Evolutionary conservation across 495 filamentous ascomycete genomes (phyloP).

Genomic region (Parachaetomium inaequale): DNA sequence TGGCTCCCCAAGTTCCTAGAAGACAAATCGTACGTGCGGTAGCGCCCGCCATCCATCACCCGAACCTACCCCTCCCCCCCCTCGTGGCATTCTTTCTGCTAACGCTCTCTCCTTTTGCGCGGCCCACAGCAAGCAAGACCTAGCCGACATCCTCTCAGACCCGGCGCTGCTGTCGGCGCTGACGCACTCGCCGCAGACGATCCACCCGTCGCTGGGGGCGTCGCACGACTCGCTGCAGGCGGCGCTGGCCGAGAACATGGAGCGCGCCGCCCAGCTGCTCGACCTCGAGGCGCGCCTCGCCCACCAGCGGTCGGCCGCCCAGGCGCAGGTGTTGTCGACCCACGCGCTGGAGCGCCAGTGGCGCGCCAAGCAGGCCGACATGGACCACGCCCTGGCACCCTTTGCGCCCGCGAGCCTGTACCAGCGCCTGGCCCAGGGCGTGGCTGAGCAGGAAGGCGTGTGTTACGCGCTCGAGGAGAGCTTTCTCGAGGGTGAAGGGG

Average conservation of each 20-base stretch:
- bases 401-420: constrained; percentile 85
- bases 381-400: constrained; percentile 78
- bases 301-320: constrained; percentile 61
- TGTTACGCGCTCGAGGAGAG: constrained; percentile 84
- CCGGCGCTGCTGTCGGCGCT: constrained; percentile 60
- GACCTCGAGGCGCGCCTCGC: constrained; percentile 58
- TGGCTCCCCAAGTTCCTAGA: constrained; percentile 70
- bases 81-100: background rate
- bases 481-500: constrained; percentile 59
- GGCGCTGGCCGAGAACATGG: constrained; percentile 64
- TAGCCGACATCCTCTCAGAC: constrained; percentile 61
- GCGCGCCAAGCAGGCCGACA: constrained; percentile 80
- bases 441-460: constrained; percentile 79
- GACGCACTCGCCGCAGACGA: constrained; percentile 59
- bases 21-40: constrained; percentile 71
- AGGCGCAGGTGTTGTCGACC: constrained; percentile 75
- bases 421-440: constrained; percentile 65
- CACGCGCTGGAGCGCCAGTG: constrained; percentile 87
- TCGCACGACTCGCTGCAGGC: constrained; percentile 53
- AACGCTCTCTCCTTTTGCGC: background rate
- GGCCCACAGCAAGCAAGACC: constrained; percentile 51
- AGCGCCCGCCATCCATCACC: background rate
- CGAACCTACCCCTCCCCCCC: background rate
- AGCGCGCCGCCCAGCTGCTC: constrained; percentile 58
- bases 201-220: constrained; percentile 57